Conservation (phyloP, 768 basidiomycete genomes). For the Hemileccinum rubropunctum region DNA sequence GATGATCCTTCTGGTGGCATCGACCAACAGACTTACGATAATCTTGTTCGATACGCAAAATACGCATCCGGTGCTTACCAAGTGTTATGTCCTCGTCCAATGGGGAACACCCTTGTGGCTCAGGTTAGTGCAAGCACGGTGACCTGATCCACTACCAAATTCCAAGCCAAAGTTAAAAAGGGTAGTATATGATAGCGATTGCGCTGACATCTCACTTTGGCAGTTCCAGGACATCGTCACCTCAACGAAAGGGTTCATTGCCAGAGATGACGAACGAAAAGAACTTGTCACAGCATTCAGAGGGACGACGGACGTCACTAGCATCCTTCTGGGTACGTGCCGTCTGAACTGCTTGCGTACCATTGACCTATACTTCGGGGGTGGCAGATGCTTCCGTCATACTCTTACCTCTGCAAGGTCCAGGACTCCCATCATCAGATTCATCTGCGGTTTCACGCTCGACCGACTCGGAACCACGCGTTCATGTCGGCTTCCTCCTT, state of each 20-base stretch:
- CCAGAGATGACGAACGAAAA: constrained; percentile 39
- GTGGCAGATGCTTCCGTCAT: constrained; percentile 22
- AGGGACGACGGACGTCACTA: constrained; percentile 32
- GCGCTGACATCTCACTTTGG: neutral
- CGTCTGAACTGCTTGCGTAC: neutral
- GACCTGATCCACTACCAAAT: neutral
- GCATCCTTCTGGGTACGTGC: constrained; percentile 19
- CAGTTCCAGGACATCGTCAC: constrained; percentile 39
- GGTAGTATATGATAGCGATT: neutral
- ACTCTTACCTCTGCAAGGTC: constrained; percentile 19
- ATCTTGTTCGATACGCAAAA: constrained; percentile 45
- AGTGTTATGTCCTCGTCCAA: constrained; percentile 43
- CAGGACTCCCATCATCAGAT: constrained; percentile 22
- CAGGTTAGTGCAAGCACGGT: constrained; percentile 29
- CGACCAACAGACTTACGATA: constrained; percentile 35
- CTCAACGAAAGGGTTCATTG: constrained; percentile 43
- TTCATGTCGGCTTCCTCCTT: constrained; percentile 37
- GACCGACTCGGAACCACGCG: constrained; percentile 19
- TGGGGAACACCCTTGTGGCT: constrained; percentile 44
- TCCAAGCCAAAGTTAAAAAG: neutral
- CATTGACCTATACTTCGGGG: neutral
- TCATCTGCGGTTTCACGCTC: neutral
- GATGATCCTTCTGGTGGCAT: constrained; percentile 30
- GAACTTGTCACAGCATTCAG: constrained; percentile 43
- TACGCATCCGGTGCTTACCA: constrained; percentile 53